Base-by-base conservation (phyloP, 2,329 filamentous ascomycete species). In the Colletotrichum lupini region DNA sequence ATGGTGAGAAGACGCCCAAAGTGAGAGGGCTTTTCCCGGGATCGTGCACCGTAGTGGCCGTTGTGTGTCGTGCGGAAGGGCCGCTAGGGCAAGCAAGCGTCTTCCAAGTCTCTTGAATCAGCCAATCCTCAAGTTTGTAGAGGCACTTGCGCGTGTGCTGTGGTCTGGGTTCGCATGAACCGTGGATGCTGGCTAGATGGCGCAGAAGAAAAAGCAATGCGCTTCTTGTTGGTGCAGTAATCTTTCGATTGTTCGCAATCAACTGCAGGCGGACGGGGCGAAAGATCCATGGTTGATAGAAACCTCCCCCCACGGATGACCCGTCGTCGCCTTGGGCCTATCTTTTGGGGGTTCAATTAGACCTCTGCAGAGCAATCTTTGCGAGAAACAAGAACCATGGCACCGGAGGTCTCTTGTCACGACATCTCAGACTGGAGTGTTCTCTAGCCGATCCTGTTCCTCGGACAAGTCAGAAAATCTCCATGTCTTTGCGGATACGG, bases 201-300 rank as follows among this genome's bases (percentile, higher is more conserved):
- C 2, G 65, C 26, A 14, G 28, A 52, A 19, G 37, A 11, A 55
- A 42, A 46, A 64, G 57, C 19, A 69, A 52, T 14, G 30, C 14
- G 28, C 30, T 9, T 24, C 19, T 55, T 57, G 64, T 63, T n/a
- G 58, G 58, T 59, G 37, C 42, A 64, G 69, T 30, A 24, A 64
- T 42, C 37, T 62, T 59, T 63, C 65, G 58, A 68, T 42, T 58
- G 58, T 64, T 37, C 24, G 46, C 30, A 35, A 11, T 52, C 58
- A 52, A 35, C 32, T 62, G 68, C 37, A 62, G 57, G 68, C 5
- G 58, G 35, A 62, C 52, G 28, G 63, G 35, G 56, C 32, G 14
- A n/a, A 7, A 55, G 42, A n/a, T 22, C 46, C 46, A 42, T 22
- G 59, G 11, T 32, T 62, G 19, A 22, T 49, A 2, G 16, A 42